A percentile compares a stretch with the other conserved stretches of the same genome.
phyloP scores from a whole-genome alignment of 352 stramenopile genomes.

The Pythium chondricola region DNA sequence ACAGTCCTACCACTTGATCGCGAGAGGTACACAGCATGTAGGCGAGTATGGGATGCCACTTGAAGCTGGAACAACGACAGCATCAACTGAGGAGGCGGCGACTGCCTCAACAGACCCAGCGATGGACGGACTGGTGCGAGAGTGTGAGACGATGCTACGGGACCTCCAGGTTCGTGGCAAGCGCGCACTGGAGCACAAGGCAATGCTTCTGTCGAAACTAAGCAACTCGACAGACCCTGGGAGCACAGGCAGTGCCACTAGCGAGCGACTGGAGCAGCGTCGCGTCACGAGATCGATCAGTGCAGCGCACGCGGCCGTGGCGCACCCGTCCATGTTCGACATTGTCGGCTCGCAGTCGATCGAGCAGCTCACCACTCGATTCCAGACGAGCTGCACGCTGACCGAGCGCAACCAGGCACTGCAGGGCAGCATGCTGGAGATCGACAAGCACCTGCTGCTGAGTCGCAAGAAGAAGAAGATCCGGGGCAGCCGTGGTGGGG shows the following conservation, averaged over 20 bases:
- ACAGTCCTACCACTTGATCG: constrained; percentile 60
- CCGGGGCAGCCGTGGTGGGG: background rate
- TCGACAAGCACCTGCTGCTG: constrained; percentile 65
- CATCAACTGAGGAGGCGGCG: background rate
- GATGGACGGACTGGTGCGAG: background rate
- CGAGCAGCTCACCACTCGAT: constrained; percentile 40
- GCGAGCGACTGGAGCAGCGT: constrained; percentile 24
- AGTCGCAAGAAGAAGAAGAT: constrained; percentile 28
- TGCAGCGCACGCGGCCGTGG: constrained; percentile 67
- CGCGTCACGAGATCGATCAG: constrained; percentile 76
- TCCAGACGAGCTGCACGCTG: constrained; percentile 37
- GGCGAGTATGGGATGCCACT: background rate
- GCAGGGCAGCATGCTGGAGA: constrained; percentile 52
- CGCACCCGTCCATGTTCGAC: constrained; percentile 84
- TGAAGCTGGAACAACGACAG: background rate
- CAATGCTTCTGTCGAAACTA: constrained; percentile 54
- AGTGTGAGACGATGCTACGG: constrained; percentile 57
- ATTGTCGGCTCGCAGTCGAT: constrained; percentile 61
- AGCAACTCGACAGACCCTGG: constrained; percentile 4
- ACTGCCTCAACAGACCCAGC: background rate
- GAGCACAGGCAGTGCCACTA: background rate
- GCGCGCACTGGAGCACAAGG: constrained; percentile 59
- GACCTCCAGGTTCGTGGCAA: constrained; percentile 62
- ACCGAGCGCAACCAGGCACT: constrained; percentile 45
- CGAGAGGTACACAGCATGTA: constrained; percentile 11